These are phyloP conservation scores for Ophiostoma montium DNA, from an alignment of 2,329 filamentous ascomycete species.

Conservation along the genomic window DNA sequence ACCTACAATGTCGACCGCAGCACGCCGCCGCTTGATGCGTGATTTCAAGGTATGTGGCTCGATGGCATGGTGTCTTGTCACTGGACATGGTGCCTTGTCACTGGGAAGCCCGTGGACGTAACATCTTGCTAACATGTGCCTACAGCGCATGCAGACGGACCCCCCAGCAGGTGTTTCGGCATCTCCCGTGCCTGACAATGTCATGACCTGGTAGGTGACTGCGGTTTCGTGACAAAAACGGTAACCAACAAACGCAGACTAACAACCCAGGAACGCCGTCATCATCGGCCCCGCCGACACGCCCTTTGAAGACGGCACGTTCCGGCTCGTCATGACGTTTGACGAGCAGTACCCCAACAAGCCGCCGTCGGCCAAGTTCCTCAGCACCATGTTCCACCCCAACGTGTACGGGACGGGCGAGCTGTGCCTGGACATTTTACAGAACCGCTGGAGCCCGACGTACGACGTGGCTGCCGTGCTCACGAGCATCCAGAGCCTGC, in stretches of 20 bases:
- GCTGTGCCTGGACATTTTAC: slow-evolving; percentile 88
- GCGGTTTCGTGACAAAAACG: too few species aligned
- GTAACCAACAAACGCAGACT: too few species aligned
- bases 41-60: slow-evolving; percentile 72
- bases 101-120: neutral
- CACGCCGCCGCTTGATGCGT: slow-evolving; percentile 91
- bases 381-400: slow-evolving; percentile 97
- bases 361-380: slow-evolving; percentile 93
- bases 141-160: slow-evolving; percentile 95
- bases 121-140: neutral
- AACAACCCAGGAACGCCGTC: slow-evolving; percentile 68
- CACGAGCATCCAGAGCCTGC: slow-evolving; percentile 92
- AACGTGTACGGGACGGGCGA: slow-evolving; percentile 97
- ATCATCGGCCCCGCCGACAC: slow-evolving; percentile 96
- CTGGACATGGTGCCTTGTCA: neutral
- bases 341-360: slow-evolving; percentile 99
- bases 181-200: slow-evolving; percentile 88
- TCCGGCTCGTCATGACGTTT: slow-evolving; percentile 96
- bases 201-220: slow-evolving; percentile 81
- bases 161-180: slow-evolving; percentile 93
- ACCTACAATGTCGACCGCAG: slow-evolving; percentile 65
- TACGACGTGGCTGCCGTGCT: slow-evolving; percentile 96
- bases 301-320: slow-evolving; percentile 95
- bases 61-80: neutral
- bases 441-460: slow-evolving; percentile 96